Evolutionary conservation across 495 filamentous ascomycete genomes (phyloP), one percentile per base, ranked within the genome.

Genomic region (Terfezia claveryi): DNA sequence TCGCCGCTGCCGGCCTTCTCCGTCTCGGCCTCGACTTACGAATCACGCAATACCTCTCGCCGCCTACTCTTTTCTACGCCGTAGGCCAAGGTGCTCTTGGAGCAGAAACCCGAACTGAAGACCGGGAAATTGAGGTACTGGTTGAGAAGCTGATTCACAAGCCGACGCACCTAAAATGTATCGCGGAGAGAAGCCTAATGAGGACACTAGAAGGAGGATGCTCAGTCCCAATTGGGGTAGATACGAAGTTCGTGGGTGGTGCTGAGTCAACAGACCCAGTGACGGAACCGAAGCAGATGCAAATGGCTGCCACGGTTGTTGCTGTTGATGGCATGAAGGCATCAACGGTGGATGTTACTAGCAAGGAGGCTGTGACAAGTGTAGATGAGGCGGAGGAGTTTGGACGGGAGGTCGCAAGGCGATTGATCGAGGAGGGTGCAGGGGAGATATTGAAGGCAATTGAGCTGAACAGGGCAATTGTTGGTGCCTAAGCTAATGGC

Each of bases 41-140:
- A 55, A 93, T 96, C 57, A 76, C 78, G 50, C 74, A 82, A 63
- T 86, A 80, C 59, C 69, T 96, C 44, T 79, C 83, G n/a, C 77
- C 77, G 36, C 72, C 74, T 55, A 79, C 78, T 17, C 60, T 68
- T 16, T 68, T 94, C 62, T 77, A 94, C 67, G 89, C 89, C 2
- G 89, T 96, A 8, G 88, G 89, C 0, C 89, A 96, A 67, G 89
- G 89, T 23, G 87, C 84, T 10, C 67, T 96, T 20, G 86, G 77
- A 14, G 76, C 94, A 62, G 89, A 96, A 71, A 75, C 82, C 38
- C 72, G 88, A 27, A 81, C 78, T 55, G 78, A 73, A 23, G 88
- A 96, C 59, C 70, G 74, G 50, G 60, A 67, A 52, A 68, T 80
- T 51, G 56, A 71, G 20, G 67, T 70, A 38, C 65, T 94, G 58